Conservation (phyloP, 805 yeast species). For the Yarrowia deformans region DNA sequence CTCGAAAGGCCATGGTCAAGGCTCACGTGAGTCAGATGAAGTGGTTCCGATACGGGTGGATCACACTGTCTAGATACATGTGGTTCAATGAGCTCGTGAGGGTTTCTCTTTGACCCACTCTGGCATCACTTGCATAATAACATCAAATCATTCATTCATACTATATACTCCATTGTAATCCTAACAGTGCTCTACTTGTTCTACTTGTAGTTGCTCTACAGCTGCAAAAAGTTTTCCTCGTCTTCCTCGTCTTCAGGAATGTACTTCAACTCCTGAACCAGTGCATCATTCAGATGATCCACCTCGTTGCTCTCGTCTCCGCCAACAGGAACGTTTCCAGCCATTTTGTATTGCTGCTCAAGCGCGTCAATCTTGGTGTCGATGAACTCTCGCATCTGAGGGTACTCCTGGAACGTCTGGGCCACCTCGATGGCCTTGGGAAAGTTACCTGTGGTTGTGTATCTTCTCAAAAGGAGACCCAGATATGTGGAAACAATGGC, state of each 20-base stretch:
- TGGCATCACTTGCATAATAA: neutral
- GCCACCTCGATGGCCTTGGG: conserved; percentile 31
- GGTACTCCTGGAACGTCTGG: neutral
- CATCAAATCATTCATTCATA: conserved; percentile 19
- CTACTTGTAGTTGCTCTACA: conserved; percentile 1
- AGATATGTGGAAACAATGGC: conserved; percentile 1
- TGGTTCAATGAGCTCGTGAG: conserved; percentile 65
- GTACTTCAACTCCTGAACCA: conserved; percentile 21
- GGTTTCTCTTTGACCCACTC: neutral
- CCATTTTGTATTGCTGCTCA: neutral
- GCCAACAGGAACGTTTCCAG: neutral
- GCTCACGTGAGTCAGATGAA: conserved; percentile 92
- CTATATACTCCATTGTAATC: conserved; percentile 2
- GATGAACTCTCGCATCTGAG: neutral
- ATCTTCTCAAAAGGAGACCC: conserved; percentile 2
- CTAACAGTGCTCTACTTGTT: neutral
- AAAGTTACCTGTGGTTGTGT: conserved; percentile 9
- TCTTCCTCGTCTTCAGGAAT: conserved; percentile 38
- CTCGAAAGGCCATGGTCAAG: conserved; percentile 74
- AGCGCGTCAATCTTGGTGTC: neutral
- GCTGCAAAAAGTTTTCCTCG: conserved; percentile 32
- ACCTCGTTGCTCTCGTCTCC: neutral
- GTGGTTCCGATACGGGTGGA: conserved; percentile 94
- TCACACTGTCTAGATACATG: conserved; percentile 76
- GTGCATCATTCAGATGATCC: neutral